Evolutionary conservation across 2,329 filamentous ascomycete species (phyloP).

Genomic region (Beauveria brongniartii): DNA sequence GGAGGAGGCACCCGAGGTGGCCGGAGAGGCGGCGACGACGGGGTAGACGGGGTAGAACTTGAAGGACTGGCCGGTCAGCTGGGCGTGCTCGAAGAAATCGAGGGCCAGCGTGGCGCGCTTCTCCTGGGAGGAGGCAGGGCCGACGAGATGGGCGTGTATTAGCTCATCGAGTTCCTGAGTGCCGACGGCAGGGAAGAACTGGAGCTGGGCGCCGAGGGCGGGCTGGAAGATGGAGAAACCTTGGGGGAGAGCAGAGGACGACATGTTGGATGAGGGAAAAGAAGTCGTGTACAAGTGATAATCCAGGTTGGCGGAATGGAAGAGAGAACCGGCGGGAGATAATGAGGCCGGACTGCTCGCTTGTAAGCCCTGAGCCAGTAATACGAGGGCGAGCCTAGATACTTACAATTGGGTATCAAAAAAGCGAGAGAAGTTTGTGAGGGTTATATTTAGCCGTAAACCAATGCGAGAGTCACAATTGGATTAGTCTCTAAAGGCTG

Average conservation of each 20-base stretch:
- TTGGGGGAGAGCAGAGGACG: constrained; percentile 25
- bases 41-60: constrained; percentile 51
- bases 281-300: not conserved
- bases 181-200: constrained; percentile 61
- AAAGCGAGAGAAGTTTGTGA: not conserved
- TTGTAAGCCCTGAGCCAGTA: constrained; percentile 4
- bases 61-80: constrained; percentile 47
- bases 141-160: constrained; percentile 49
- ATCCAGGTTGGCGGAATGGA: not conserved
- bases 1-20: constrained; percentile 40
- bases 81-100: constrained; percentile 49
- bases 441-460: not conserved
- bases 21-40: constrained; percentile 34
- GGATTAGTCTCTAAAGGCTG: not conserved
- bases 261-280: constrained; percentile 18
- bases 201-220: constrained; percentile 44
- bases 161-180: constrained; percentile 52
- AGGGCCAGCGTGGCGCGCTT: constrained; percentile 51
- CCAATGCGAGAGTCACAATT: not conserved
- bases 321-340: not conserved
- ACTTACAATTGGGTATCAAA: not conserved
- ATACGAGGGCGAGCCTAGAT: not conserved
- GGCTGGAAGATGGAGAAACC: constrained; percentile 56
- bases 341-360: constrained; percentile 3
- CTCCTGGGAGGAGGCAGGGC: constrained; percentile 44